Evolutionary conservation across 257 asterid species (phyloP), one percentile per base, ranked within the genome.

Genomic region (Nicotiana otophora): DNA sequence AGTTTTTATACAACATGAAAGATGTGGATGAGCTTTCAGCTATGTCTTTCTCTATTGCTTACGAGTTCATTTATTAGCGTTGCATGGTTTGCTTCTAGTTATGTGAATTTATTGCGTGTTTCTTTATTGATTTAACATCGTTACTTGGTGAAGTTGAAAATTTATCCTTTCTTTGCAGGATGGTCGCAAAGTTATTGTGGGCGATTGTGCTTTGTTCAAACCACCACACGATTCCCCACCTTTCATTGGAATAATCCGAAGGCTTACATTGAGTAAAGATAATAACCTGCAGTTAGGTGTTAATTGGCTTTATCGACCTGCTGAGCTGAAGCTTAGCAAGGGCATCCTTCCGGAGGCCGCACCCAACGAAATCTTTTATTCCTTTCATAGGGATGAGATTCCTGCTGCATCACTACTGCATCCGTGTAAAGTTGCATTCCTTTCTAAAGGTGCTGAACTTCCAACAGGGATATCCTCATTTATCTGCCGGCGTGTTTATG

Each of bases 391-490:
- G 86, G 96, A 94, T 92, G 90, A 92, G 87, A 90, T 85, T 77
- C 91, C 97, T 64, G 96, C 97, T 83, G 97, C 97, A 69, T 93
- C 97, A 60, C 89, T 94, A 80, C 94, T 94, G 33, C 98, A 95
- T 90, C 99, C 94, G 64, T 94, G 99, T 89, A 92, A 91, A 92
- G 99, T 96, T 89, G 97, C 99, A 85, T 94, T 96, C 89, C 99
- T 96, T 85, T 97, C 99, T 63, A 86, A 88, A 89, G 97, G 97
- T 63, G 90, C 83, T 82, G 97, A 90, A 87, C 97, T 93, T 87
- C 97, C 97, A 20, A 34, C 88, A 17, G 91, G 94, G 89, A 85
- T 88, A 85, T 91, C 97, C 69, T 89, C 97, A 80, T 95, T 90
- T 89, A 91, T 93, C 85, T 93, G 98, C 85, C 92, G 98, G 51